These are phyloP conservation scores for Phascolomyces articulosus DNA, from an alignment of 371 early-diverging fungal genomes.

Conservation along the genomic window DNA sequence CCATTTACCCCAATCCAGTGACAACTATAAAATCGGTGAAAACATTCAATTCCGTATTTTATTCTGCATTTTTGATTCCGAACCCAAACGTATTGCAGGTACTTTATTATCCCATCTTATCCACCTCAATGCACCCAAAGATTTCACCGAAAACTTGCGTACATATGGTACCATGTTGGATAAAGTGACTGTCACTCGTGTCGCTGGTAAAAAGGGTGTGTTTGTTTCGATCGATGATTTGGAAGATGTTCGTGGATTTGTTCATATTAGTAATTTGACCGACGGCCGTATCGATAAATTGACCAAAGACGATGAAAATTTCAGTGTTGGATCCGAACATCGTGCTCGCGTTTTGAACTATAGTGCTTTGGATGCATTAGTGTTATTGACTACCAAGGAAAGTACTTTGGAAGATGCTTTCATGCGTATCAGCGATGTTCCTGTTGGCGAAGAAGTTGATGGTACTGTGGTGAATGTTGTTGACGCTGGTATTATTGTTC, in stretches of 20 bases:
- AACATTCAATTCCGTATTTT: constrained; percentile 65
- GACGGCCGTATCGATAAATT: constrained; percentile 57
- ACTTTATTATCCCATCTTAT: constrained; percentile 59
- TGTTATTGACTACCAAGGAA: constrained; percentile 72
- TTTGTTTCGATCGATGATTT: constrained; percentile 55
- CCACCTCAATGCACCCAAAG: constrained; percentile 23
- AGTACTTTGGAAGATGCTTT: constrained; percentile 72
- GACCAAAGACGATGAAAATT: constrained; percentile 49
- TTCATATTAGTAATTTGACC: constrained; percentile 70
- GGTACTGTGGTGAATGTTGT: constrained; percentile 56
- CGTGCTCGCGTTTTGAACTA: constrained; percentile 80
- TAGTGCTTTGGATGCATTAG: constrained; percentile 74
- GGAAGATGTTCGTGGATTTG: constrained; percentile 58
- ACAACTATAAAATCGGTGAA: constrained; percentile 55
- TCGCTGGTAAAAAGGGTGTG: constrained; percentile 54
- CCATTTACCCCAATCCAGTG: constrained; percentile 56
- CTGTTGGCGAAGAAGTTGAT: constrained; percentile 69
- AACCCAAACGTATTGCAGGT: constrained; percentile 61
- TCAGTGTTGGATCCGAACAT: constrained; percentile 67
- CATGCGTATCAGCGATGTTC: constrained; percentile 71
- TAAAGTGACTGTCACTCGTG: constrained; percentile 55
- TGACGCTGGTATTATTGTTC: constrained; percentile 67
- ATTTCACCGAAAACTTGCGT: constrained; percentile 7
- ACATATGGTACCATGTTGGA: constrained; percentile 62
- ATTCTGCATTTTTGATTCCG: constrained; percentile 52